phyloP scores from a whole-genome alignment of 2,329 filamentous ascomycete species.

The Biscogniauxia sp. region DNA sequence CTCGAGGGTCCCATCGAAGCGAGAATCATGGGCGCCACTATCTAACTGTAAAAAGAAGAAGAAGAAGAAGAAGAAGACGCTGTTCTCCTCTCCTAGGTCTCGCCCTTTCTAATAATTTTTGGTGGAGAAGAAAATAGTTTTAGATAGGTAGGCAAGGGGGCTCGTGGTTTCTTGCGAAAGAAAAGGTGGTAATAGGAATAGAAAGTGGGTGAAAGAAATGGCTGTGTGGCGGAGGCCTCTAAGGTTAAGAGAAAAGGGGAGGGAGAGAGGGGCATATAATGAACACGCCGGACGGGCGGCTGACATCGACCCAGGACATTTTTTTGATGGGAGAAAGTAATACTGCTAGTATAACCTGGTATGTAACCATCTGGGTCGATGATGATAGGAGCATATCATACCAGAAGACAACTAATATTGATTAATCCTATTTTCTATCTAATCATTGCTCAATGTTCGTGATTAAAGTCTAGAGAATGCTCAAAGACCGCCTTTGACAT shows the following conservation, averaged over 20 bases:
- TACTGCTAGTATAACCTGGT: background rate
- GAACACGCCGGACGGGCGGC: background rate
- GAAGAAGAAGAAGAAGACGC: no score
- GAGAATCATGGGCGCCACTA: slow-evolving; percentile 17
- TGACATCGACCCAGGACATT: background rate
- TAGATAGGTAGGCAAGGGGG: no score
- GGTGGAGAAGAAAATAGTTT: background rate
- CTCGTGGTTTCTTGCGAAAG: no score
- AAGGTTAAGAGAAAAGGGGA: background rate
- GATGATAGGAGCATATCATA: background rate
- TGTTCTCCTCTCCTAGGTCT: no score
- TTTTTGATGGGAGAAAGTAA: background rate
- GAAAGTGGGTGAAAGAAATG: background rate
- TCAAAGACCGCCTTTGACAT: no score
- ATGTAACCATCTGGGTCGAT: background rate
- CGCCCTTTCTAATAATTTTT: no score
- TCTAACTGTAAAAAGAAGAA: slow-evolving; percentile 9
- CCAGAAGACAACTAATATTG: background rate
- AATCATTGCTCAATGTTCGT: no score
- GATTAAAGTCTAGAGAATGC: no score
- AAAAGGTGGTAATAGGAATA: background rate
- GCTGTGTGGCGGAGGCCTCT: background rate
- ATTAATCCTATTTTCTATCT: background rate
- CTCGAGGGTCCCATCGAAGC: slow-evolving; percentile 7
- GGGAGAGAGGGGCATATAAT: background rate